These are phyloP conservation scores for Gomphus bonarii DNA, from an alignment of 1,284 basidiomycete species.

Conservation along the genomic window DNA sequence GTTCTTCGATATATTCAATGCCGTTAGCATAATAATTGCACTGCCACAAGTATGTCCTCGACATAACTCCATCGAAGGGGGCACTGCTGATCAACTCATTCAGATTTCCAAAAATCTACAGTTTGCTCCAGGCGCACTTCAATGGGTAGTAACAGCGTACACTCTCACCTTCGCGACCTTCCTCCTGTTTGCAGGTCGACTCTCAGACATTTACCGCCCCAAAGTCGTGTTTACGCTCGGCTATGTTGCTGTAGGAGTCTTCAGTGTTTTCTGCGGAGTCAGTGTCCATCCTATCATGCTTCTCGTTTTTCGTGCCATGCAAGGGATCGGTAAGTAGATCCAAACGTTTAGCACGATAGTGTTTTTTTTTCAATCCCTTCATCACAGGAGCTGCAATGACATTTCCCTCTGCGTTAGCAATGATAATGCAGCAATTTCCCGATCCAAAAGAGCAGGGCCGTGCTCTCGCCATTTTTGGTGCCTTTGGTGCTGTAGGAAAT, in stretches of 20 bases:
- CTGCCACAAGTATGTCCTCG: slow-evolving; percentile 18
- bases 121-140: background rate
- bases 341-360: background rate
- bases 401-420: slow-evolving; percentile 29
- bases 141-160: slow-evolving; percentile 14
- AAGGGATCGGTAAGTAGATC: slow-evolving; percentile 19
- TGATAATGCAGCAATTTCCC: slow-evolving; percentile 30
- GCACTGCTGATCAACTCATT: no score
- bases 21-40: background rate
- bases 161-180: slow-evolving; percentile 16
- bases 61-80: background rate
- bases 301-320: slow-evolving; percentile 26
- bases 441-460: slow-evolving; percentile 25
- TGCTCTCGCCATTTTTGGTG: slow-evolving; percentile 27
- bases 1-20: slow-evolving; percentile 27
- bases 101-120: slow-evolving; percentile 8
- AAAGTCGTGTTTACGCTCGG: slow-evolving; percentile 19
- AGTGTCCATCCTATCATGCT: slow-evolving; percentile 20
- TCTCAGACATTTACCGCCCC: slow-evolving; percentile 12
- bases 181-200: slow-evolving; percentile 12
- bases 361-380: background rate
- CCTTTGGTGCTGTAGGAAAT: slow-evolving; percentile 27
- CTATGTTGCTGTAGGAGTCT: slow-evolving; percentile 23
- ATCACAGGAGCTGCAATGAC: slow-evolving; percentile 21
- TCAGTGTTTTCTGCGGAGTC: slow-evolving; percentile 12